These are phyloP conservation scores for Croton setiger DNA, from an alignment of 441 rosid genomes.

Conservation along the genomic window DNA sequence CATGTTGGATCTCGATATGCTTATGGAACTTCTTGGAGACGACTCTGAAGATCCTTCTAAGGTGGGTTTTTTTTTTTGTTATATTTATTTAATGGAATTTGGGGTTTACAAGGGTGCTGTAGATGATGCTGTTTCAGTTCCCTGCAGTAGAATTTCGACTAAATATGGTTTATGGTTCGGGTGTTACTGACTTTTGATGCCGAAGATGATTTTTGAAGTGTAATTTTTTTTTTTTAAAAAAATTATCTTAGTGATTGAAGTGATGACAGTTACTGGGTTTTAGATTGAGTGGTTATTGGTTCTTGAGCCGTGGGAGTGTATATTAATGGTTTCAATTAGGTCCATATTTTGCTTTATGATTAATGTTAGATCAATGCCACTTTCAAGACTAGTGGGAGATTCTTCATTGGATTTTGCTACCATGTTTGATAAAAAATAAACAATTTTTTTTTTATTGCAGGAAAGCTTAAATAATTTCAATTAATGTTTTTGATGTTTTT, in stretches of 20 bases:
- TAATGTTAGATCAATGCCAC: not conserved
- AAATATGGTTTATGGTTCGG: not conserved
- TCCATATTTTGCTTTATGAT: not conserved
- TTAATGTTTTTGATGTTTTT: not conserved
- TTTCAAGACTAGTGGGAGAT: not conserved
- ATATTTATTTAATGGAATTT: not conserved
- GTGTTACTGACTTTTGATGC: not conserved
- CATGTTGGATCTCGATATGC: conserved; percentile 41
- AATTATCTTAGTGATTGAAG: not conserved
- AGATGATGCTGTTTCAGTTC: not conserved
- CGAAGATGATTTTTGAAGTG: not conserved
- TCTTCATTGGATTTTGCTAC: not conserved
- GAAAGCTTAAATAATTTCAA: too few relatives aligned
- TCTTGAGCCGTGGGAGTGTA: not conserved
- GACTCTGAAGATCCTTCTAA: conserved; percentile 40
- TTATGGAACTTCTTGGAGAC: conserved; percentile 45
- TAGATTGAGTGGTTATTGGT: not conserved
- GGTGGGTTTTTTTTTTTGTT: conserved; percentile 31
- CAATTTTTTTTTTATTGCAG: too few relatives aligned
- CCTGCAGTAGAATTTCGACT: not conserved
- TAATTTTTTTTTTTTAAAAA: not conserved
- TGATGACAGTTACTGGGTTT: not conserved
- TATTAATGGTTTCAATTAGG: not conserved
- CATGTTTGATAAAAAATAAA: too few relatives aligned
- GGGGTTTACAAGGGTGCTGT: not conserved